These are phyloP conservation scores for Radiomyces spectabilis DNA, from an alignment of 192 early-diverging fungal genomes.

Conservation along the genomic window DNA sequence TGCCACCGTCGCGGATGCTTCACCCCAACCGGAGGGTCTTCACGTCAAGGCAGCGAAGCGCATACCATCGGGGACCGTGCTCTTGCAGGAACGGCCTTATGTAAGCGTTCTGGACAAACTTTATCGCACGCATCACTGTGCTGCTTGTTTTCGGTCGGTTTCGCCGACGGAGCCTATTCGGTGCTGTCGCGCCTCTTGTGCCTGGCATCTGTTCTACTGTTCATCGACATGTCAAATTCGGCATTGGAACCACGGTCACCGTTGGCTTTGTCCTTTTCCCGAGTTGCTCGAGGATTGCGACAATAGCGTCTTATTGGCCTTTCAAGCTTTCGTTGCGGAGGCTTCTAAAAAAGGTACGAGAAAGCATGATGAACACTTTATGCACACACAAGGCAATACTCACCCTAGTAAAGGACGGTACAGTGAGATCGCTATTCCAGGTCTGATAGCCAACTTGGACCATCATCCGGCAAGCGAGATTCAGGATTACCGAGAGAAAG, in stretches of 20 bases:
- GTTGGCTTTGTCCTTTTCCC: constrained; percentile 2
- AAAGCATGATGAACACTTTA: neutral
- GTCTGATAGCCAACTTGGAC: constrained; percentile 4
- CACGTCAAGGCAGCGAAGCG: neutral
- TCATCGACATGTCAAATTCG: neutral
- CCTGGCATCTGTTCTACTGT: constrained; percentile 4
- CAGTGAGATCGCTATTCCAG: neutral
- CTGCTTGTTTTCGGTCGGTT: neutral
- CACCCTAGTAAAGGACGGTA: neutral
- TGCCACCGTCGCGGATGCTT: neutral
- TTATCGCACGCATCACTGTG: neutral
- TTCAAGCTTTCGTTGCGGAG: no score
- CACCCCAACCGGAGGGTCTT: neutral
- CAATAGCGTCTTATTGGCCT: neutral
- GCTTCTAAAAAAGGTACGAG: no score
- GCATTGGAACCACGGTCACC: neutral
- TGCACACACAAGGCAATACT: neutral
- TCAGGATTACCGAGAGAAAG: neutral
- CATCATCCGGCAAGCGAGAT: neutral
- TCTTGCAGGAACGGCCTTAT: constrained; percentile 2
- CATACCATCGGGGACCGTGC: neutral
- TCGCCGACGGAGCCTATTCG: neutral
- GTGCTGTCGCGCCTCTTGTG: neutral
- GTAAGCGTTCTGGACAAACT: neutral
- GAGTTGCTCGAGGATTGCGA: neutral